These are phyloP conservation scores for Phylloporus sp. DNA, from an alignment of 768 basidiomycete species.

Conservation along the genomic window DNA sequence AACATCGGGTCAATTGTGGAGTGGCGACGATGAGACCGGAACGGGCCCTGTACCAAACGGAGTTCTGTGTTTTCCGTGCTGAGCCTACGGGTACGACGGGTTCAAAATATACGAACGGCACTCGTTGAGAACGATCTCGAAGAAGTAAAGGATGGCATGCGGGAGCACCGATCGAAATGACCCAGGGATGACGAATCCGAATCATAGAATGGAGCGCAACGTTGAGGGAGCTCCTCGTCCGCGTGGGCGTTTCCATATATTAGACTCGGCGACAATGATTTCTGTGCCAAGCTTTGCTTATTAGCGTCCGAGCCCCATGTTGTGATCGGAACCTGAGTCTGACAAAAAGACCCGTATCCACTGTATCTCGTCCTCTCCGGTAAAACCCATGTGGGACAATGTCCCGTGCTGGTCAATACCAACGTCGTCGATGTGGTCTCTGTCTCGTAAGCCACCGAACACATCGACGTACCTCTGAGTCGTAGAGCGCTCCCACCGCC, in stretches of 20 bases:
- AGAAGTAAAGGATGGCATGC: neutral
- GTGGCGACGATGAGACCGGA: neutral
- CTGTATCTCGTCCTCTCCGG: neutral
- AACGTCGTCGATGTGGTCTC: too few relatives aligned
- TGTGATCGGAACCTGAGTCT: too few relatives aligned
- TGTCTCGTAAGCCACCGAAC: neutral
- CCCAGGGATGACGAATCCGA: neutral
- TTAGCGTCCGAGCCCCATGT: too few relatives aligned
- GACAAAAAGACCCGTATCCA: too few relatives aligned
- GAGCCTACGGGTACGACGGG: neutral
- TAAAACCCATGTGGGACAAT: neutral
- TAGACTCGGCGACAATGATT: neutral
- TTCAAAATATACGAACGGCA: neutral
- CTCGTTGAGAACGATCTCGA: neutral
- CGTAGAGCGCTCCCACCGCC: neutral
- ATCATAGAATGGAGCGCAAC: conserved; percentile 2
- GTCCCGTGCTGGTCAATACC: neutral
- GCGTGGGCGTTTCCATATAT: neutral
- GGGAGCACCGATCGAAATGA: neutral
- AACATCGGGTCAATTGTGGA: neutral
- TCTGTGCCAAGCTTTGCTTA: neutral
- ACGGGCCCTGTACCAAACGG: neutral
- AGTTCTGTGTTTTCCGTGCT: neutral
- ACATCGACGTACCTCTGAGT: neutral
- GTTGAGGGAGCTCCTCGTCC: neutral